Percentiles rank a stretch among this genome's conserved stretches.
Evolutionary conservation across 2,329 filamentous ascomycete genomes (phyloP).

Genomic region (Neofusicoccum laricinum): DNA sequence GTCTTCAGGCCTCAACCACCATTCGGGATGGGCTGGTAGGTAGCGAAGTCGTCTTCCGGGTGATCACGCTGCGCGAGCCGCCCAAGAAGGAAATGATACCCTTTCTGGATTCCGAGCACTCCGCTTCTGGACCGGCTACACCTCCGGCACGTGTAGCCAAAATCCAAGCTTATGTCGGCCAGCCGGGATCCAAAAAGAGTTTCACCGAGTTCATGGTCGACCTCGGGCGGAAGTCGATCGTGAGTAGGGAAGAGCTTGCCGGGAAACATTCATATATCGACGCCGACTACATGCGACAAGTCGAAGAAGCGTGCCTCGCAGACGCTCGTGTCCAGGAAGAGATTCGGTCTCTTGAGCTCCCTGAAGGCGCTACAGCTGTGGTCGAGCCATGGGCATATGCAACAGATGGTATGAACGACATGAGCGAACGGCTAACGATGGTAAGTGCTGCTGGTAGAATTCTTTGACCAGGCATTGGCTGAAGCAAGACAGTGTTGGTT

Average conservation of each 20-base stretch:
- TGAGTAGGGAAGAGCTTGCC: conserved; percentile 31
- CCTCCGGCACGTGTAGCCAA: conserved; percentile 40
- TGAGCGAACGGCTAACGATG: conserved; percentile 49
- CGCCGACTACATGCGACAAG: conserved; percentile 47
- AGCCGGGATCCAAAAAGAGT: conserved; percentile 19
- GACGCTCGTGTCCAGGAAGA: conserved; percentile 44
- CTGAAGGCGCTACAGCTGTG: conserved; percentile 43
- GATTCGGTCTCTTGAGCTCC: conserved; percentile 44
- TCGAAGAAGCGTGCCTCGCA: conserved; percentile 47
- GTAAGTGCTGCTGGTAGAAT: conserved; percentile 27
- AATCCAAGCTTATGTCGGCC: conserved; percentile 35
- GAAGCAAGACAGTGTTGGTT: conserved; percentile 34
- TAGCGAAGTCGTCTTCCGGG: conserved; percentile 43
- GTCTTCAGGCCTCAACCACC: conserved; percentile 21
- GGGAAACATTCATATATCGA: conserved; percentile 51
- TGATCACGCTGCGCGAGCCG: conserved; percentile 52
- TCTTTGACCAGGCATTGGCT: neutral
- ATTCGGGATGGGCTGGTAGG: conserved; percentile 37
- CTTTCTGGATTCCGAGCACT: conserved; percentile 47
- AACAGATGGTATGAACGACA: conserved; percentile 53
- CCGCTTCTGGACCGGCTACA: conserved; percentile 18
- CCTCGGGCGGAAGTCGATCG: conserved; percentile 21
- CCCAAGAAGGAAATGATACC: conserved; percentile 46
- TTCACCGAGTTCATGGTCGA: conserved; percentile 37
- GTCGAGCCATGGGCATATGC: conserved; percentile 58